phyloP scores from a whole-genome alignment of 73 alveolate species.

The Blepharisma stoltei region DNA sequence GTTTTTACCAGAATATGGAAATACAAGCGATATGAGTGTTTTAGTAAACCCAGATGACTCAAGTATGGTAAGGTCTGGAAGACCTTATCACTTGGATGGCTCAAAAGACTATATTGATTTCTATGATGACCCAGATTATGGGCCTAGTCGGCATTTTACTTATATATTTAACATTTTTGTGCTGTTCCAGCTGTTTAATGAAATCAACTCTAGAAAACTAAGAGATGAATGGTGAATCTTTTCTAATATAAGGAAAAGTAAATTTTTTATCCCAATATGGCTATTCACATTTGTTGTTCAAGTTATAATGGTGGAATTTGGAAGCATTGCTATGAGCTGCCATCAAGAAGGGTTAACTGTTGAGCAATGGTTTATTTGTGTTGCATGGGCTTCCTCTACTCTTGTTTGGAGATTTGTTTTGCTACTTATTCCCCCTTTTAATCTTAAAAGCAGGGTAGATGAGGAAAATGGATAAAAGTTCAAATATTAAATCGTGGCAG shows the following conservation, averaged over 20 bases:
- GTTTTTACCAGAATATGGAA: constrained; percentile 62
- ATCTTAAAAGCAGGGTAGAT: too few relatives aligned
- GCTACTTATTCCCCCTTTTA: constrained; percentile 9
- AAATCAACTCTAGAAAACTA: constrained; percentile 79
- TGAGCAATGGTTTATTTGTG: constrained; percentile 75
- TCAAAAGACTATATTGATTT: neutral
- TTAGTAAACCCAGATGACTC: neutral
- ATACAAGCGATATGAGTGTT: neutral
- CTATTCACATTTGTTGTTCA: constrained; percentile 55
- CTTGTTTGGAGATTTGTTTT: constrained; percentile 36
- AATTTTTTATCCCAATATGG: constrained; percentile 64
- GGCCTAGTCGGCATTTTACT: constrained; percentile 69
- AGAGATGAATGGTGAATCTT: constrained; percentile 83
- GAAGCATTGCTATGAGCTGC: constrained; percentile 66
- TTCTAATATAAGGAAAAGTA: constrained; percentile 58
- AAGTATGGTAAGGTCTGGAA: constrained; percentile 1
- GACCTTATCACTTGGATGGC: constrained; percentile 23
- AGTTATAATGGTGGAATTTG: constrained; percentile 68
- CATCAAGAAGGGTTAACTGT: constrained; percentile 68
- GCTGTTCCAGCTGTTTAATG: constrained; percentile 73
- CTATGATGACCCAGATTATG: constrained; percentile 15
- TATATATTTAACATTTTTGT: constrained; percentile 82
- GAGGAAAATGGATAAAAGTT: too few relatives aligned
- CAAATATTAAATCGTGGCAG: too few relatives aligned
- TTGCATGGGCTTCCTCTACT: constrained; percentile 59